These are phyloP conservation scores for Wickerhamomyces silvicola DNA, from an alignment of 805 yeast species.

Conservation along the genomic window DNA sequence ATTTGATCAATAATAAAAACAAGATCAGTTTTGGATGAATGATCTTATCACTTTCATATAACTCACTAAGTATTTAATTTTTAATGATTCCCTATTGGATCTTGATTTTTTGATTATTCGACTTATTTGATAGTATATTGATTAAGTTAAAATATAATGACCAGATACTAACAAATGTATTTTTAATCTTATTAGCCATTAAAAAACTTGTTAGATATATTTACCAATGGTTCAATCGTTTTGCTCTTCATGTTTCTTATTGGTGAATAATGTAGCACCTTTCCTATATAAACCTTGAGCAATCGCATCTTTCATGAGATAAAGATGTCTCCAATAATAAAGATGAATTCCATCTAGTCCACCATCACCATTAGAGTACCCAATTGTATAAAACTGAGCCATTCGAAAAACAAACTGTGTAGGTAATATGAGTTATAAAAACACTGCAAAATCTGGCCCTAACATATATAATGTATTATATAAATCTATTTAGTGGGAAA, in stretches of 20 bases:
- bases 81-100: slow-evolving; percentile 6
- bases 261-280: slow-evolving; percentile 20
- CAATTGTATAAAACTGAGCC: too few relatives aligned
- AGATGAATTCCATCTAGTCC: too few relatives aligned
- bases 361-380: too few relatives aligned
- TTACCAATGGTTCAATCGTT: slow-evolving; percentile 3
- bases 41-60: slow-evolving; percentile 7
- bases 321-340: too few relatives aligned
- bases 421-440: too few relatives aligned
- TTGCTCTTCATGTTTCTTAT: slow-evolving; percentile 17
- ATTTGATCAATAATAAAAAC: slow-evolving; percentile 16
- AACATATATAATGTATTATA: neutral
- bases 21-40: slow-evolving; percentile 17
- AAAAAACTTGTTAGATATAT: slow-evolving; percentile 6
- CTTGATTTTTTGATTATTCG: slow-evolving; percentile 1
- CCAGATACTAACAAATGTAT: slow-evolving; percentile 17
- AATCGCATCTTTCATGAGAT: too few relatives aligned
- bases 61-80: slow-evolving; percentile 10
- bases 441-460: too few relatives aligned
- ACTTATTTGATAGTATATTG: slow-evolving; percentile 19
- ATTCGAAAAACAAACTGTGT: too few relatives aligned
- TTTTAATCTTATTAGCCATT: slow-evolving; percentile 8
- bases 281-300: slow-evolving; percentile 17
- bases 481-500: slow-evolving; percentile 1
- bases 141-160: slow-evolving; percentile 20